These are phyloP conservation scores for Radiomyces spectabilis DNA, from an alignment of 192 early-diverging fungal species.

Conservation along the genomic window DNA sequence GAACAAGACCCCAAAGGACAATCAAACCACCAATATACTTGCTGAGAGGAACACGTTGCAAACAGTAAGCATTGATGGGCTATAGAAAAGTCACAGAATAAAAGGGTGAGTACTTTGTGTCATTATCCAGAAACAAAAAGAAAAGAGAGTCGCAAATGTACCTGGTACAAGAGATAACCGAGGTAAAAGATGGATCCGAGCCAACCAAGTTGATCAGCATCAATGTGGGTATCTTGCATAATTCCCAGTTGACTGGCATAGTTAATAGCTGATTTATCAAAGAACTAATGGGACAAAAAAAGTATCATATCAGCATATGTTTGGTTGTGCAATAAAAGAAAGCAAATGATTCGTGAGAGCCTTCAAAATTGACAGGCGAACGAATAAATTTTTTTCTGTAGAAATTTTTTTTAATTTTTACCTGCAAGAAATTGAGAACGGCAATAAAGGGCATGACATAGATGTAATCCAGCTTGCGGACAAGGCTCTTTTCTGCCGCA, in stretches of 20 bases:
- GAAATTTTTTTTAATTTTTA: neutral
- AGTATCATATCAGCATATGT: neutral
- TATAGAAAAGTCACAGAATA: neutral
- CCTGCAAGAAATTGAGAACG: conserved; percentile 21
- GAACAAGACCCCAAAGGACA: conserved; percentile 15
- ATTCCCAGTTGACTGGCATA: conserved; percentile 14
- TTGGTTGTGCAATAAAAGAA: neutral
- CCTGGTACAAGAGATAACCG: conserved; percentile 10
- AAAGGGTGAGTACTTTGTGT: too few species aligned
- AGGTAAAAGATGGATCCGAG: conserved; percentile 27
- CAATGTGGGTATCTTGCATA: conserved; percentile 11
- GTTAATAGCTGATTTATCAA: conserved; percentile 20
- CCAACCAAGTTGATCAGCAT: conserved; percentile 4
- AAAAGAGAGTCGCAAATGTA: too few species aligned
- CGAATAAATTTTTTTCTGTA: neutral
- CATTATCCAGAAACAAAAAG: too few species aligned
- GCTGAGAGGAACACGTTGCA: conserved; percentile 19
- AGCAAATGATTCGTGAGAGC: too few species aligned
- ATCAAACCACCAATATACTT: conserved; percentile 15
- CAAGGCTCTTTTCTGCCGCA: conserved; percentile 3
- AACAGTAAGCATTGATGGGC: conserved; percentile 10
- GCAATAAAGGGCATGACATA: conserved; percentile 21
- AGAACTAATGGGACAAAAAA: conserved; percentile 4
- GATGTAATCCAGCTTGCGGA: conserved; percentile 10
- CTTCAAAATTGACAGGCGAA: conserved; percentile 3